A percentile compares a stretch with the other conserved stretches of the same genome.
Conservation (phyloP, 2,329 filamentous ascomycete genomes). For the Zalaria sp. region DNA sequence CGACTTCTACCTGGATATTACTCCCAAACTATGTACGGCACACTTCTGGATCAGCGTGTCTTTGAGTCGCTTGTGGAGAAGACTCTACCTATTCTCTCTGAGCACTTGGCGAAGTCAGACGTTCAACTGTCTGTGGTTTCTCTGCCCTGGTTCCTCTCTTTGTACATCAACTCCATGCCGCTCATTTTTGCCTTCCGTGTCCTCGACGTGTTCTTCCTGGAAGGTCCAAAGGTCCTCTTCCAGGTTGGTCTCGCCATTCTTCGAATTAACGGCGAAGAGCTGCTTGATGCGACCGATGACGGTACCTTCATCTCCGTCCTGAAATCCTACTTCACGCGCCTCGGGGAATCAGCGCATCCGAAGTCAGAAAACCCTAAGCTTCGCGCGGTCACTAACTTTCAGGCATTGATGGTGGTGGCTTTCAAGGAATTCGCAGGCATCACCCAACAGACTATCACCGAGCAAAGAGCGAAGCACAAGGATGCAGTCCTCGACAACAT, state of each 20-base stretch:
- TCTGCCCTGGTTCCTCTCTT: conserved; percentile 90
- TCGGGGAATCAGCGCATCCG: conserved; percentile 92
- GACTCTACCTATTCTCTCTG: conserved; percentile 97
- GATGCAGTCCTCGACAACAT: conserved; percentile 89
- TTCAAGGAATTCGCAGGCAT: conserved; percentile 97
- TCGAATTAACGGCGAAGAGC: conserved; percentile 89
- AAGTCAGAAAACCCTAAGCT: conserved; percentile 92
- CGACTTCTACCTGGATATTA: conserved; percentile 92
- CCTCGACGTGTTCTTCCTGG: conserved; percentile 93
- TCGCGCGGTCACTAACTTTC: conserved; percentile 84
- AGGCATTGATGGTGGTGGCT: conserved; percentile 96
- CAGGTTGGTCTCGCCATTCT: conserved; percentile 95
- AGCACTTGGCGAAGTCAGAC: conserved; percentile 91
- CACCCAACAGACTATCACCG: conserved; percentile 82
- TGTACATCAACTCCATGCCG: conserved; percentile 99
- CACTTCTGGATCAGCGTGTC: conserved; percentile 87
- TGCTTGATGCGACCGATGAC: conserved; percentile 85
- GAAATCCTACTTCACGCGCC: conserved; percentile 82
- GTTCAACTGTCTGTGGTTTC: conserved; percentile 96
- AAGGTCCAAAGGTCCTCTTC: conserved; percentile 93
- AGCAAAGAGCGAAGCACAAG: conserved; percentile 83
- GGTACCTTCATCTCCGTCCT: conserved; percentile 93
- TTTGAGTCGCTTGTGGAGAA: conserved; percentile 97
- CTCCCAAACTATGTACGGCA: conserved; percentile 98
- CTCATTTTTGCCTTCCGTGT: conserved; percentile 94